Percentiles rank a stretch among this genome's conserved stretches.
phyloP scores from a whole-genome alignment of 441 rosid genomes.

The Melastoma candidum region DNA sequence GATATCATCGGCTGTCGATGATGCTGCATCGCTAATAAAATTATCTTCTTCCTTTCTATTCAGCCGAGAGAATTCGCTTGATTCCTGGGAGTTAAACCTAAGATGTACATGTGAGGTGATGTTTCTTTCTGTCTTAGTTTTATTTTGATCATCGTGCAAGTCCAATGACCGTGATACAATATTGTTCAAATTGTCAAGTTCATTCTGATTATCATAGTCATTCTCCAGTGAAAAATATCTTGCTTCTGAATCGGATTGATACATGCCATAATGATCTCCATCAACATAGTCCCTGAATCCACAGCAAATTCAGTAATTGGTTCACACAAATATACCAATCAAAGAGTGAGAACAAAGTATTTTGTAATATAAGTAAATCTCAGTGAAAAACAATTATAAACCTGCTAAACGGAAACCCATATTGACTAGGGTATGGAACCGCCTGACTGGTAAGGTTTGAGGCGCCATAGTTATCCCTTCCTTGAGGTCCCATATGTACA shows the following conservation, averaged over 20 bases:
- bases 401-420: constrained; percentile 53
- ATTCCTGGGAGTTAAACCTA: constrained; percentile 39
- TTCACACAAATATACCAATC: too few species aligned
- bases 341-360: too few species aligned
- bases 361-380: too few species aligned
- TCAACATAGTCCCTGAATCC: constrained; percentile 70
- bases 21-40: constrained; percentile 28
- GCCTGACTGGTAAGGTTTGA: constrained; percentile 20
- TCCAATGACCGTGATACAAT: constrained; percentile 29
- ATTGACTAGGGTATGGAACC: constrained; percentile 35
- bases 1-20: constrained; percentile 26
- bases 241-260: constrained; percentile 46
- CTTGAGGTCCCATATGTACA: constrained; percentile 29
- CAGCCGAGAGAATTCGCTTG: constrained; percentile 37
- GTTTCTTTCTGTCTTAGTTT: constrained; percentile 39
- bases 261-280: constrained; percentile 51
- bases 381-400: constrained; percentile 13
- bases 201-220: constrained; percentile 30
- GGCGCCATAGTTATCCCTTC: constrained; percentile 31
- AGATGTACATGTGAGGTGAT: constrained; percentile 45
- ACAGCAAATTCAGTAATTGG: too few species aligned
- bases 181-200: constrained; percentile 45
- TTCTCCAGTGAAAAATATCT: constrained; percentile 36
- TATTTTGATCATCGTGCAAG: constrained; percentile 40
- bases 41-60: constrained; percentile 46